Percentiles rank a stretch among this genome's conserved stretches.
Evolutionary conservation across 2,329 filamentous ascomycete genomes (phyloP).

Genomic region (Trichophyton schoenleinii): DNA sequence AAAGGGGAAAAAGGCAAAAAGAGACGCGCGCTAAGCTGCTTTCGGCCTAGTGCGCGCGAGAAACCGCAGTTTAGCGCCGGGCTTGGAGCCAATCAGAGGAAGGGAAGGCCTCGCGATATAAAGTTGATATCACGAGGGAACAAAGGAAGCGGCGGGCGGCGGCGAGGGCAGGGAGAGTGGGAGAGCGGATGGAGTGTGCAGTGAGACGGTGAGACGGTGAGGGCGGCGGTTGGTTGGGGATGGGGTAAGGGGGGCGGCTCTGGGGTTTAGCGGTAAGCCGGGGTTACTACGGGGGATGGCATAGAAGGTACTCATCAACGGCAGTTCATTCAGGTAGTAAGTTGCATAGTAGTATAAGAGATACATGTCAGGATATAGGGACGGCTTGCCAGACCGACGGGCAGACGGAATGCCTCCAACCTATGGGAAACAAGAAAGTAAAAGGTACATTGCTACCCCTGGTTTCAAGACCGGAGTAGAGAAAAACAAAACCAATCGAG

Average conservation of each 20-base stretch:
- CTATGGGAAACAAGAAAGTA: constrained; percentile 6
- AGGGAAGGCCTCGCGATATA: constrained; percentile 1
- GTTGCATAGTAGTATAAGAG: neutral
- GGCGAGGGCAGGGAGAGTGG: neutral
- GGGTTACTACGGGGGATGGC: neutral
- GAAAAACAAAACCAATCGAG: neutral
- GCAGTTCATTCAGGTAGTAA: neutral
- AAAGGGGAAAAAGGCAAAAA: constrained; percentile 5
- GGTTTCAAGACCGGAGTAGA: neutral
- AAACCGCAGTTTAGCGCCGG: neutral
- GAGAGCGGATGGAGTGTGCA: neutral
- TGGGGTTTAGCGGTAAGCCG: too few species aligned
- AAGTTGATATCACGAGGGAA: neutral
- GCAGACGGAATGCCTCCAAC: neutral
- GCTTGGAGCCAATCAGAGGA: neutral
- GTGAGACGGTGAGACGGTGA: neutral
- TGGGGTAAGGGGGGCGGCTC: neutral
- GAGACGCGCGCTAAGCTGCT: constrained; percentile 1
- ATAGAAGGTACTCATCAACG: neutral
- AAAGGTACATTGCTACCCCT: neutral
- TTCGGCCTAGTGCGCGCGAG: neutral
- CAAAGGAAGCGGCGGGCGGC: constrained; percentile 1
- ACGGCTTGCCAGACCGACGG: neutral
- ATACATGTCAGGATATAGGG: neutral
- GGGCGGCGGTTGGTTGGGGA: neutral